phyloP scores from a whole-genome alignment of 352 stramenopile genomes.

The Globisporangium barbulae region DNA sequence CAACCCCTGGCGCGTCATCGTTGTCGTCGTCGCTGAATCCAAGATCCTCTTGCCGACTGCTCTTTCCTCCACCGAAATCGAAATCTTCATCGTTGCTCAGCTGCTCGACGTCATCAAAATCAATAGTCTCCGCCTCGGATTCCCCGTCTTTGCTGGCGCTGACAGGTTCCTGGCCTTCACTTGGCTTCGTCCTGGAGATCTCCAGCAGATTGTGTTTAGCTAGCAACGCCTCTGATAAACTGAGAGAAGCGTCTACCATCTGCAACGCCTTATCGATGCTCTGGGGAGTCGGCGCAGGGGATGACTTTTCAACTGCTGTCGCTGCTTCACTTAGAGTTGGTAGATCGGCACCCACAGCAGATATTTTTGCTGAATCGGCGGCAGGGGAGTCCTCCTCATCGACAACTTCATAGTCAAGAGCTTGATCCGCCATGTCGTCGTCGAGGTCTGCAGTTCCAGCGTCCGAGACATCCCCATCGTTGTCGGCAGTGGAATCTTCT shows the following conservation, averaged over 20 bases:
- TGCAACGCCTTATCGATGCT: background rate
- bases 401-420: slow-evolving; percentile 18
- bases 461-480: slow-evolving; percentile 33
- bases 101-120: slow-evolving; percentile 13
- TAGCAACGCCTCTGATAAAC: slow-evolving; percentile 4
- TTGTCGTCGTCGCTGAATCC: slow-evolving; percentile 32
- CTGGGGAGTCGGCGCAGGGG: background rate
- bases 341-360: background rate
- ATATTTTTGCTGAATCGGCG: background rate
- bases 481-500: slow-evolving; percentile 9
- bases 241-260: background rate
- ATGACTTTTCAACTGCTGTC: background rate
- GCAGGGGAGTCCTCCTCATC: background rate
- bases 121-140: slow-evolving; percentile 16
- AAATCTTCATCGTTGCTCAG: slow-evolving; percentile 8
- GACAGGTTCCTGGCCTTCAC: background rate
- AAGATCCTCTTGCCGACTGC: slow-evolving; percentile 9
- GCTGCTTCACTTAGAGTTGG: background rate
- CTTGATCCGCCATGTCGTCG: slow-evolving; percentile 24
- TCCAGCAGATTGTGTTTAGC: background rate
- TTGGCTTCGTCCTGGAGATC: background rate
- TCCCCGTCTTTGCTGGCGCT: slow-evolving; percentile 1
- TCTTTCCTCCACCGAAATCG: slow-evolving; percentile 3
- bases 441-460: slow-evolving; percentile 37
- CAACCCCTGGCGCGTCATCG: background rate